Conservation (phyloP, 2,329 filamentous ascomycete genomes). For the Mycosphaerella sp. region DNA sequence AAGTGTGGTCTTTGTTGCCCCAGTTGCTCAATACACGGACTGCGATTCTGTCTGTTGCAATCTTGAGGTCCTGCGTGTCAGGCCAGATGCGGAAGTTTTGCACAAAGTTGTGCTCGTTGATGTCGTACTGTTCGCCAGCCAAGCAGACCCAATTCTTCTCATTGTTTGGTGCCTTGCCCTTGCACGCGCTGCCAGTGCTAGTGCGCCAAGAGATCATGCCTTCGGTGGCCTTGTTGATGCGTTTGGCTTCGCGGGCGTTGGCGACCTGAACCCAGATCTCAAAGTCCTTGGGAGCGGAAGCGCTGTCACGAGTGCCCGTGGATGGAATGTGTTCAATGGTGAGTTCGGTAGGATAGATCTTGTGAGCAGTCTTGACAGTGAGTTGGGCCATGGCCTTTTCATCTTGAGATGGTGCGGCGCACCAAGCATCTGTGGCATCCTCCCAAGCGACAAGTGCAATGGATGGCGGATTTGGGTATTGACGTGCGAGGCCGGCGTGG, state of each 20-base stretch:
- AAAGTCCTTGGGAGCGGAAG: constrained; percentile 38
- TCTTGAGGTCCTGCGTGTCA: constrained; percentile 23
- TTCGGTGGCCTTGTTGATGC: constrained; percentile 16
- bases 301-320: constrained; percentile 36
- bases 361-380: constrained; percentile 45
- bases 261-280: constrained; percentile 42
- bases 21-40: constrained; percentile 41
- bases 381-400: constrained; percentile 57
- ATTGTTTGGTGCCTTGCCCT: constrained; percentile 18
- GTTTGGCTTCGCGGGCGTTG: constrained; percentile 15
- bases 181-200: constrained; percentile 6
- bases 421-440: constrained; percentile 85
- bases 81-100: constrained; percentile 37
- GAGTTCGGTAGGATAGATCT: constrained; percentile 37
- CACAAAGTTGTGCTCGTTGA: constrained; percentile 38
- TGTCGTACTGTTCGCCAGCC: constrained; percentile 38
- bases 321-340: constrained; percentile 45
- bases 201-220: constrained; percentile 15
- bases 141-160: constrained; percentile 37
- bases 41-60: constrained; percentile 34
- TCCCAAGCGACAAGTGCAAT: constrained; percentile 64
- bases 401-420: constrained; percentile 48
- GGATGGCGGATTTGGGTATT: constrained; percentile 17
- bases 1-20: constrained; percentile 40
- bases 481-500: not conserved